Evolutionary conservation across 1,284 basidiomycete genomes (phyloP), one percentile per base, ranked within the genome.

Genomic region (Mycena citricolor): DNA sequence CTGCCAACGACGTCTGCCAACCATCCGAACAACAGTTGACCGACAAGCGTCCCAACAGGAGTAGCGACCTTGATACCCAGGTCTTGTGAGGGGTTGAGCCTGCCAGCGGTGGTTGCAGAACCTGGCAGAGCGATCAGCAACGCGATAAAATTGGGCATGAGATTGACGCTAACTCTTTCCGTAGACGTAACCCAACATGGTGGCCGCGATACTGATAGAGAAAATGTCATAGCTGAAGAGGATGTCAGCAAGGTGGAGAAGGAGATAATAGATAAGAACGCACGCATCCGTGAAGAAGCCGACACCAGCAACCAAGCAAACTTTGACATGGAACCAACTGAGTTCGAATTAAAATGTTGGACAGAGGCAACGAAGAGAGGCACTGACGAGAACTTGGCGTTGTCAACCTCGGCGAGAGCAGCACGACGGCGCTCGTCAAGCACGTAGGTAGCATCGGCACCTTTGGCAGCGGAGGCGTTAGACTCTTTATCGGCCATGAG

Each of bases 261-360:
- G 22, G 1, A 12, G 19, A 28, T 14, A 19, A 8, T 11, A 1
- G 38, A 32, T 20, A 4, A 33, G 17, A 16, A 65, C 81, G 60
- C 58, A 86, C 77, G 85, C 84, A 65, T 88, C 87, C 31, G 87
- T 88, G 69, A 89, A 90, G 71, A 90, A 90, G 25, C 87, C 88
- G 10, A 84, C 81, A 52, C 86, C 85, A 2, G 87, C 85, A 4
- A 90, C 83, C 36, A 83, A 52, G 59, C 77, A 79, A 42, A 89
- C 76, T 60, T 84, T 87, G 35, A 81, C 73, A 57, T 90, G 87
- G 62, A 81, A 81, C 75, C 73, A 76, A 12, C 77, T 80, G 48
- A 14, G 22, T 32, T n/a, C n/a, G n/a, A n/a, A 49, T 8, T 34
- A 30, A 25, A 24, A 14, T 23, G 7, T 23, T 16, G n/a, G 38